A percentile compares a stretch with the other conserved stretches of the same genome.
phyloP scores from a whole-genome alignment of 1,284 basidiomycete species.

The Cutaneotrichosporon dermatis region DNA sequence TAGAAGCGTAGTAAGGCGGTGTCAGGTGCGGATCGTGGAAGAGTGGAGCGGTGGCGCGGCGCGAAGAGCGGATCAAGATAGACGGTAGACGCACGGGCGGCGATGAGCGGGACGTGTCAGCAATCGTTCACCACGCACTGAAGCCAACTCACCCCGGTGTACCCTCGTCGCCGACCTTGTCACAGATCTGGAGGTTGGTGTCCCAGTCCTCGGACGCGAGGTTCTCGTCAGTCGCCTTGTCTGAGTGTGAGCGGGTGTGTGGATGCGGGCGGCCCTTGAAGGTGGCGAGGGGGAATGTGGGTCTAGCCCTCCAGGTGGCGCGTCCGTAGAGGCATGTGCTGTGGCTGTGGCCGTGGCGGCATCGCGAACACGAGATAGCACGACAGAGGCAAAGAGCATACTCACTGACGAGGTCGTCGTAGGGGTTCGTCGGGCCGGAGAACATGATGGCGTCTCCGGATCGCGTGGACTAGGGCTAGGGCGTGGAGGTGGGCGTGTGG shows the following conservation, averaged over 20 bases:
- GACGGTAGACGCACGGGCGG: no score
- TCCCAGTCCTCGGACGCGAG: constrained; percentile 95
- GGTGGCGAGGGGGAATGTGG: not conserved
- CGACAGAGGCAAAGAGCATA: constrained; percentile 19
- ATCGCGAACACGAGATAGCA: no score
- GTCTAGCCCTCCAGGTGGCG: no score
- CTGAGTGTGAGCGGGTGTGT: constrained; percentile 50
- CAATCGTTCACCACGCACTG: not conserved
- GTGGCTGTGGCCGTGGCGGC: no score
- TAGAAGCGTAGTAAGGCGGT: not conserved
- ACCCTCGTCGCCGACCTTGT: constrained; percentile 88
- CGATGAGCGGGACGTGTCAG: not conserved
- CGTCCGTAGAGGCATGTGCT: no score
- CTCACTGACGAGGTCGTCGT: constrained; percentile 90
- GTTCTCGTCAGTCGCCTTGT: constrained; percentile 91
- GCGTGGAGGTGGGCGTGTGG: not conserved
- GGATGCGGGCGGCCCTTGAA: no score
- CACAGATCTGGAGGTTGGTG: constrained; percentile 88
- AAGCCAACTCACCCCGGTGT: constrained; percentile 62
- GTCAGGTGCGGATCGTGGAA: not conserved
- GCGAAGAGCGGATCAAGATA: not conserved
- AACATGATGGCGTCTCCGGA: constrained; percentile 44
- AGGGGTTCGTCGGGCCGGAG: constrained; percentile 61
- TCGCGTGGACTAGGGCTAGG: not conserved
- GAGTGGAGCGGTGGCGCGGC: not conserved